A percentile compares a stretch with the other conserved stretches of the same genome.
Conservation (phyloP, 257 asterid species). For the Lycium barbarum region DNA sequence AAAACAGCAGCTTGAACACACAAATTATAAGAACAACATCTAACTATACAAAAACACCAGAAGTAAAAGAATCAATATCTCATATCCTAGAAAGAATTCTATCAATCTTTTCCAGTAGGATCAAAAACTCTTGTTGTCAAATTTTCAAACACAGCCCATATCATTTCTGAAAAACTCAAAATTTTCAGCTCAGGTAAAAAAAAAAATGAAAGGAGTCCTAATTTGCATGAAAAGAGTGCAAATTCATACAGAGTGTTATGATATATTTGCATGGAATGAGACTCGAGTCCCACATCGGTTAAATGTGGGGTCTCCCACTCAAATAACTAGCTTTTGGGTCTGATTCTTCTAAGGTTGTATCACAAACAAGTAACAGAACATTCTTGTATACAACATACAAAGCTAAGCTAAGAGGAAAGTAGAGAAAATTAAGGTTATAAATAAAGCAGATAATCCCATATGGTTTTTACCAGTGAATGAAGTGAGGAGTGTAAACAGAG, state of each 20-base stretch:
- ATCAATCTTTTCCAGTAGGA: background rate
- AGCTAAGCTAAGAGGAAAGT: background rate
- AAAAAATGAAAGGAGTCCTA: background rate
- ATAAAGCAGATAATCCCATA: background rate
- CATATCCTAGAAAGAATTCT: background rate
- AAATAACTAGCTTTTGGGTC: no score
- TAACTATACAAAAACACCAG: background rate
- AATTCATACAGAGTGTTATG: background rate
- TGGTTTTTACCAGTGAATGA: slow-evolving; percentile 18
- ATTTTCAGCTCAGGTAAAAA: background rate
- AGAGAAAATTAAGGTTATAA: background rate
- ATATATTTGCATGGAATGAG: no score
- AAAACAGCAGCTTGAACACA: background rate
- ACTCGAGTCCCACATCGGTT: no score
- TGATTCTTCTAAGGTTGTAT: no score
- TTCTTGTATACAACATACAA: slow-evolving; percentile 8
- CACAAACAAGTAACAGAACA: no score
- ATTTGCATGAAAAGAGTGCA: slow-evolving; percentile 21
- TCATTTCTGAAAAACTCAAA: background rate
- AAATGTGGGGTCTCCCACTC: no score
- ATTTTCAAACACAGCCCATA: background rate
- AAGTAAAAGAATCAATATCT: background rate
- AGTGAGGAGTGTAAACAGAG: background rate
- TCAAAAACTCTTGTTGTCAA: background rate
- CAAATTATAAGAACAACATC: background rate